These are phyloP conservation scores for Aspergillus thermomutatus DNA, from an alignment of 2,329 filamentous ascomycete species.

Conservation along the genomic window DNA sequence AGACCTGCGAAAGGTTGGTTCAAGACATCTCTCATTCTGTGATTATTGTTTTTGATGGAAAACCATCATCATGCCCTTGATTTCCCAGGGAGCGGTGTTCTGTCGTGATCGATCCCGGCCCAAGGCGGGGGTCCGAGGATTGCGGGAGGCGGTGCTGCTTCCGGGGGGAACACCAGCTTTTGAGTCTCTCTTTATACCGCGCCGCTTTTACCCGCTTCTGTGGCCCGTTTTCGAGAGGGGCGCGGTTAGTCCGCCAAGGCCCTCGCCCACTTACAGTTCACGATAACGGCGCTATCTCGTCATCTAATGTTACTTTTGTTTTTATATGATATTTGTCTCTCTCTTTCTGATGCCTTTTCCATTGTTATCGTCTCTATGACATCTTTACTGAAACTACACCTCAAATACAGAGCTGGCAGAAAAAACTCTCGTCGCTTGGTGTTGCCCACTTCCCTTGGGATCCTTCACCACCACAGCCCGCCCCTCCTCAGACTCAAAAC, in stretches of 20 bases:
- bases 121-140: slow-evolving; percentile 30
- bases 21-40: slow-evolving; percentile 6
- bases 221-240: background rate
- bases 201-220: slow-evolving; percentile 29
- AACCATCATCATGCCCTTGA: background rate
- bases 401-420: slow-evolving; percentile 76
- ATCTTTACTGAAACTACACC: background rate
- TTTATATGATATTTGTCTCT: background rate
- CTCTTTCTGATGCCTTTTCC: background rate
- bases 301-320: background rate
- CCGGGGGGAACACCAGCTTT: slow-evolving; percentile 38
- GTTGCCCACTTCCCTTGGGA: slow-evolving; percentile 96
- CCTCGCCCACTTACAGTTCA: slow-evolving; percentile 15
- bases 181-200: slow-evolving; percentile 41
- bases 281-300: slow-evolving; percentile 2
- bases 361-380: background rate
- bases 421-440: slow-evolving; percentile 77
- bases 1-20: slow-evolving; percentile 80
- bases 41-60: slow-evolving; percentile 11
- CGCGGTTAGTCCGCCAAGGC: slow-evolving; percentile 18
- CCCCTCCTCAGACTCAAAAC: slow-evolving; percentile 41
- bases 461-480: slow-evolving; percentile 66
- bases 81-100: slow-evolving; percentile 21
- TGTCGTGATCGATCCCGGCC: slow-evolving; percentile 17
- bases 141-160: slow-evolving; percentile 34